Evolutionary conservation across 768 basidiomycete species (phyloP).

Genomic region (Mycena leptocephala): DNA sequence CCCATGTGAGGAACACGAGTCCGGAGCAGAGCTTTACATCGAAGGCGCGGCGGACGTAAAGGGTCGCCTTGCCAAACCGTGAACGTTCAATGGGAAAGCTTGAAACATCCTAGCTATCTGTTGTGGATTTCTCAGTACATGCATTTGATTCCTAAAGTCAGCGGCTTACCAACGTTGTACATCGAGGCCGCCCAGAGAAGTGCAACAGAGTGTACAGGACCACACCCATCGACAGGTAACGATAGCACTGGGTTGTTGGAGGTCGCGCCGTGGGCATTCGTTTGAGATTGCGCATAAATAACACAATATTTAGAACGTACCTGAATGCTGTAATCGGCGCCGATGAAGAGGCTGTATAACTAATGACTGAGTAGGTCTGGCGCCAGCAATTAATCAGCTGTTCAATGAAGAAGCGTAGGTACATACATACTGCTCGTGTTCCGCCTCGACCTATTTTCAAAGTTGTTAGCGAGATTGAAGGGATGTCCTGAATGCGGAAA

Average conservation of each 20-base stretch:
- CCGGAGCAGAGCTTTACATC: background rate
- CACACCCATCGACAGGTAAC: background rate
- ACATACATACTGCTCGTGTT: background rate
- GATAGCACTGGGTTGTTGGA: background rate
- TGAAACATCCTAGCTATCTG: background rate
- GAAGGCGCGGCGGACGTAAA: background rate
- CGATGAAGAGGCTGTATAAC: background rate
- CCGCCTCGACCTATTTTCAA: background rate
- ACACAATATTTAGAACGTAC: background rate
- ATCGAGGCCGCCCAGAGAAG: background rate
- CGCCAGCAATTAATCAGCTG: background rate
- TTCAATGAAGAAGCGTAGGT: background rate
- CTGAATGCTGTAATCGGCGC: background rate
- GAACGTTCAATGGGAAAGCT: background rate
- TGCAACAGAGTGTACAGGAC: background rate
- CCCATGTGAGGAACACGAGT: no score
- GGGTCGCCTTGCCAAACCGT: background rate
- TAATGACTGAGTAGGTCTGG: background rate
- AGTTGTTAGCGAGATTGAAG: no score
- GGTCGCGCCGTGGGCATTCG: background rate
- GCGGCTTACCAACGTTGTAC: no score
- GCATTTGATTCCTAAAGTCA: background rate
- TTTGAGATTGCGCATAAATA: background rate
- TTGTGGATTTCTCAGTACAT: background rate
- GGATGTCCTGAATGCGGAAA: background rate